phyloP scores from a whole-genome alignment of 1,284 basidiomycete species.

The Mycena sp. region DNA sequence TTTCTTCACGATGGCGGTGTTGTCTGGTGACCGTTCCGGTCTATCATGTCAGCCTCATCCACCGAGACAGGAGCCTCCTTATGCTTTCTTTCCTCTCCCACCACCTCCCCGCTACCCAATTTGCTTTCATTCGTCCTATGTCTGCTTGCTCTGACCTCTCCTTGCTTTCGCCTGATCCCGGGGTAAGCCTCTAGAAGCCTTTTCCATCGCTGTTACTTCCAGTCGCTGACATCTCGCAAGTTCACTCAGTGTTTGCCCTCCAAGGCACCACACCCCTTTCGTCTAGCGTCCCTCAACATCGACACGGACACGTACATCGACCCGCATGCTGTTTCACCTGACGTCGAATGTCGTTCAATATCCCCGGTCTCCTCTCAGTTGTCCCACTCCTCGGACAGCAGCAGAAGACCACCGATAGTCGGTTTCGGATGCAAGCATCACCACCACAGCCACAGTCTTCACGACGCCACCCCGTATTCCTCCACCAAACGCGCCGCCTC shows the following conservation, averaged over 20 bases:
- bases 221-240: not conserved
- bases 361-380: conserved; percentile 21
- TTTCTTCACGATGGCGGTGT: not conserved
- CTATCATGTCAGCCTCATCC: not conserved
- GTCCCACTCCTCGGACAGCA: conserved; percentile 10
- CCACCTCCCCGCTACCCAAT: too few species aligned
- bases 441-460: conserved; percentile 15
- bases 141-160: too few species aligned
- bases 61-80: not conserved
- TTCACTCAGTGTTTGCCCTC: too few species aligned
- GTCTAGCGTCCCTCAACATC: too few species aligned
- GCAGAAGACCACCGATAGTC: conserved; percentile 1
- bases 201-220: conserved; percentile 11
- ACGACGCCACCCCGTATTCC: not conserved
- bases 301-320: not conserved
- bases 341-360: conserved; percentile 21
- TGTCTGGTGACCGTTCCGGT: too few species aligned
- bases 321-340: conserved; percentile 16
- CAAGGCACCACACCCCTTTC: not conserved
- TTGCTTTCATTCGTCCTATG: too few species aligned
- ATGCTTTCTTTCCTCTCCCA: too few species aligned
- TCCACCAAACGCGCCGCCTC: not conserved
- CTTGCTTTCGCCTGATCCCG: not conserved
- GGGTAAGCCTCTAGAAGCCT: conserved; percentile 6
- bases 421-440: conserved; percentile 26